Evolutionary conservation across 768 basidiomycete species (phyloP), one percentile per base, ranked within the genome.

Genomic region (Naganishia vishniacii): DNA sequence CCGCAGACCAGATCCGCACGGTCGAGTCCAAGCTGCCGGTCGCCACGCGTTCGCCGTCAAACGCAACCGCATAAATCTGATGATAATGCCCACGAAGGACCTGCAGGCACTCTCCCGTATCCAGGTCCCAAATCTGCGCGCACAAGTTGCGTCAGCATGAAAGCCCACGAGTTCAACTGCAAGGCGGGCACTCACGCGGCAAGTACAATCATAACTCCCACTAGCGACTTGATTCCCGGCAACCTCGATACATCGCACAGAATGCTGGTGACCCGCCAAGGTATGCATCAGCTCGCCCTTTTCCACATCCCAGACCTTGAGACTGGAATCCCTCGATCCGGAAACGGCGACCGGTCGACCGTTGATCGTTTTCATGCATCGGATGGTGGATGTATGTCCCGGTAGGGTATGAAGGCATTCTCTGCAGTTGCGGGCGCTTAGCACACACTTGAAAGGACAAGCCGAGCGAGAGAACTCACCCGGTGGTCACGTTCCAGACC

Each of bases 21-120:
- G 88, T 90, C n/a, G 90, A 92, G 71, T 97, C 93, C 67, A 94
- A 78, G n/a, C 87, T 87, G 4, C 91, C 93, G 6, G 89, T 89
- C 1, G 86, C 89, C 53, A 93, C 83, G 13, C 84, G 80, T 18
- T 84, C 78, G 0, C 93, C 92, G 70, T 94, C 90, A 68, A 91
- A 93, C 11, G 90, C 89, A 42, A 95, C 88, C 0, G 86, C 84
- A 72, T 97, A 97, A 11, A 95, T 87, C 78, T 91, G 88, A 71
- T 88, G 87, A 60, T 84, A 84, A 75, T 97, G 93, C 0, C 93
- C 93, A 11, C 80, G 70, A 29, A 94, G 83, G 37, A 90, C 83
- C 62, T 88, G 87, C 34, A 94, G 66, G 74, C 92, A 97, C 72
- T 86, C 82, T 2, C 93, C 92, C 0, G 87, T 91, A 68, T 94